phyloP scores from a whole-genome alignment of 2,329 filamentous ascomycete species.

The Xylariaceae sp. region DNA sequence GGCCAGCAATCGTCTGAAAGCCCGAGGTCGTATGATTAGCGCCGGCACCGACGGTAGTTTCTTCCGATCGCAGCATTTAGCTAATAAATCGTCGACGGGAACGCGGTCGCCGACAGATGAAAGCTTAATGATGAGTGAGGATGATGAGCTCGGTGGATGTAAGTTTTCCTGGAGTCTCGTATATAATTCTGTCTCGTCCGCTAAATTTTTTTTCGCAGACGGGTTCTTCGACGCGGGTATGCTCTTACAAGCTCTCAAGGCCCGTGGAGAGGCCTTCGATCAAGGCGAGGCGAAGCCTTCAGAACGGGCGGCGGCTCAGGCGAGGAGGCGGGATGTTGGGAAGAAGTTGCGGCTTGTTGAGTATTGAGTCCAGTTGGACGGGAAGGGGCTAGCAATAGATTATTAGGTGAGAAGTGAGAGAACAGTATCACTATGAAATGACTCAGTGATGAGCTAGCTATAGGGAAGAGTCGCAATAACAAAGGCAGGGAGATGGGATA shows the following conservation, averaged over 20 bases:
- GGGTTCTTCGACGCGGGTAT: constrained; percentile 97
- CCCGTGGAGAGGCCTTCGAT: constrained; percentile 55
- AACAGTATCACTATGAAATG: too few species aligned
- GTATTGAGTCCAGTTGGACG: too few species aligned
- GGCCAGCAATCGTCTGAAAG: constrained; percentile 55
- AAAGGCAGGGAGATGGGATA: too few species aligned
- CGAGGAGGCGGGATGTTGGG: constrained; percentile 63
- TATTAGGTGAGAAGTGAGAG: too few species aligned
- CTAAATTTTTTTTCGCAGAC: constrained; percentile 52
- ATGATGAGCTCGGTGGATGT: constrained; percentile 92
- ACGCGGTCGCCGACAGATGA: constrained; percentile 63
- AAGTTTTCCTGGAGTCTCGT: constrained; percentile 44
- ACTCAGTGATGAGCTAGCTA: too few species aligned
- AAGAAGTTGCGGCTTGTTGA: constrained; percentile 69
- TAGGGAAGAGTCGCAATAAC: too few species aligned
- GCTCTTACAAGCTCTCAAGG: constrained; percentile 83
- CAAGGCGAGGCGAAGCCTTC: constrained; percentile 49
- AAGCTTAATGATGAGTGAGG: constrained; percentile 69
- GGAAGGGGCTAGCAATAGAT: too few species aligned
- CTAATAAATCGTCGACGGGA: constrained; percentile 41
- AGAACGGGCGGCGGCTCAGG: constrained; percentile 57
- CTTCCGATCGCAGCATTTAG: constrained; percentile 29
- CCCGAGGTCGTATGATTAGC: constrained; percentile 68
- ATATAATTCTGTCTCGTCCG: constrained; percentile 14
- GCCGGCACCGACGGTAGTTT: constrained; percentile 41